A percentile compares a stretch with the other conserved stretches of the same genome.
Evolutionary conservation across 257 asterid genomes (phyloP).

Genomic region (Nemophila menziesii): DNA sequence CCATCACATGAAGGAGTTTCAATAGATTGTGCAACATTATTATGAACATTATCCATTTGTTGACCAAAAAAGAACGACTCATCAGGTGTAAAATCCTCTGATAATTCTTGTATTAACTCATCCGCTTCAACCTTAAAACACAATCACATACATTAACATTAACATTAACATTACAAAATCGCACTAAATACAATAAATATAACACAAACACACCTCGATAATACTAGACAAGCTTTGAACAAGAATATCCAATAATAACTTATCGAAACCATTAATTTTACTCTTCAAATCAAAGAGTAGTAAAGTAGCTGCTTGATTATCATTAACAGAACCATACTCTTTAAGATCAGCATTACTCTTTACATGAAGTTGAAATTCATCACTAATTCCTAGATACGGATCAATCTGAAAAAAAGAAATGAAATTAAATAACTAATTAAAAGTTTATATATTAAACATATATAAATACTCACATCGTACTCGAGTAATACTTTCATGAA

Average conservation of each 20-base stretch:
- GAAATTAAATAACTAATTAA: conserved; percentile 1
- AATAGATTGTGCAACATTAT: conserved; percentile 33
- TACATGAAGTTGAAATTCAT: conserved; percentile 63
- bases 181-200: conserved; percentile 2
- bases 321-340: conserved; percentile 51
- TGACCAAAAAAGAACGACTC: conserved; percentile 71
- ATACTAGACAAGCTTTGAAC: conserved; percentile 46
- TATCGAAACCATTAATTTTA: conserved; percentile 44
- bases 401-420: conserved; percentile 48
- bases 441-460: neutral
- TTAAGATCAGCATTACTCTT: conserved; percentile 46
- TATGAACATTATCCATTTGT: conserved; percentile 49
- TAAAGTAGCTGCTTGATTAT: conserved; percentile 58
- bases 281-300: conserved; percentile 37
- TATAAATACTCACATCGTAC: conserved; percentile 50
- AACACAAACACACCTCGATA: conserved; percentile 37
- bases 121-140: conserved; percentile 55
- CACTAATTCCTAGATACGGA: conserved; percentile 73
- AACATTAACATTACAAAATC: neutral
- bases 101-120: conserved; percentile 52
- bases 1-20: conserved; percentile 73
- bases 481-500: conserved; percentile 38
- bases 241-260: conserved; percentile 30
- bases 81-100: conserved; percentile 74
- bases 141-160: too few relatives aligned